Evolutionary conservation across 768 basidiomycete species (phyloP).

Genomic region (Panus rudis): DNA sequence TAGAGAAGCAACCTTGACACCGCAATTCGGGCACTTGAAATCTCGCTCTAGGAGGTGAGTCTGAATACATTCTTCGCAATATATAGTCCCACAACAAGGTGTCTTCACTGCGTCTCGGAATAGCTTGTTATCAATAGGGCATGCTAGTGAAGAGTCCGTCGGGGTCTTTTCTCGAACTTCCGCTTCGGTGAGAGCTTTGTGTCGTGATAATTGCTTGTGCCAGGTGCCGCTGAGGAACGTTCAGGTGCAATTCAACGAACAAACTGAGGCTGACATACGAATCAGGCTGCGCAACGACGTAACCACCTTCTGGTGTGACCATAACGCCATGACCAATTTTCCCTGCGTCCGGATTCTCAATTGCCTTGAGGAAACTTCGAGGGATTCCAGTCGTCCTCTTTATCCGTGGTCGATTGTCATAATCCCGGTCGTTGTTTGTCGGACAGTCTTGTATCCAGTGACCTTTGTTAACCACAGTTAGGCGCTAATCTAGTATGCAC

Average conservation of each 20-base stretch:
- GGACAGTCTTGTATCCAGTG: constrained; percentile 99
- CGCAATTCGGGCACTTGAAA: constrained; percentile 89
- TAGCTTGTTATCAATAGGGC: constrained; percentile 89
- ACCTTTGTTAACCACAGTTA: constrained; percentile 57
- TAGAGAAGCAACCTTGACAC: constrained; percentile 79
- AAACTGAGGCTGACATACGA: constrained; percentile 48
- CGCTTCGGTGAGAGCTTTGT: constrained; percentile 75
- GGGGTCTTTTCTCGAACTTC: constrained; percentile 87
- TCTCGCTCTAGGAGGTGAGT: constrained; percentile 91
- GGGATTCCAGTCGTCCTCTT: constrained; percentile 99
- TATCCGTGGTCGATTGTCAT: constrained; percentile 89
- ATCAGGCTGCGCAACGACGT: constrained; percentile 96
- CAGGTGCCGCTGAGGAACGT: constrained; percentile 66
- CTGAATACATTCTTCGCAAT: constrained; percentile 97
- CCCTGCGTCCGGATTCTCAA: constrained; percentile 75
- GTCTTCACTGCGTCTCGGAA: constrained; percentile 93
- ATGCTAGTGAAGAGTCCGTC: constrained; percentile 70
- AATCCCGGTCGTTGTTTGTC: constrained; percentile 93
- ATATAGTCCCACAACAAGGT: constrained; percentile 85
- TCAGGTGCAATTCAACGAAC: neutral
- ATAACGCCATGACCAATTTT: constrained; percentile 83
- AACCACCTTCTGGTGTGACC: constrained; percentile 98
- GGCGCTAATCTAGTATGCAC: constrained; percentile 7
- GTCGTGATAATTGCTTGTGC: constrained; percentile 82
- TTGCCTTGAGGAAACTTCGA: constrained; percentile 92